These are phyloP conservation scores for Sindora glabra DNA, from an alignment of 306 rosid genomes.

Conservation along the genomic window DNA sequence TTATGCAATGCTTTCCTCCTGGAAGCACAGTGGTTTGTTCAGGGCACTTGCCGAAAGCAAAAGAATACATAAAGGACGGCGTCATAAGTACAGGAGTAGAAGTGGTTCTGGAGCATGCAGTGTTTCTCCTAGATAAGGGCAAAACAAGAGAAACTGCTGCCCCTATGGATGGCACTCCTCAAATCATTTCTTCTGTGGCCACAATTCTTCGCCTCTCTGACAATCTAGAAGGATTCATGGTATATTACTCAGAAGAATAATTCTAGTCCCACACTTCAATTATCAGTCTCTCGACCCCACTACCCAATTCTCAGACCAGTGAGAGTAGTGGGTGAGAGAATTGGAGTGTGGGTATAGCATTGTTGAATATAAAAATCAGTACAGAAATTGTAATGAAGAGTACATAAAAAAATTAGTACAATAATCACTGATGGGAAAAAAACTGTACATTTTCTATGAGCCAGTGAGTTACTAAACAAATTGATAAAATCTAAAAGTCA, in stretches of 20 bases:
- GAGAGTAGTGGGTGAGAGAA: no score
- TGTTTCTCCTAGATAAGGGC: slow-evolving; percentile 20
- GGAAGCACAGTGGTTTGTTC: slow-evolving; percentile 26
- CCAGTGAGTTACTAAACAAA: no score
- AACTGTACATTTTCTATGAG: no score
- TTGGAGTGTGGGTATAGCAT: no score
- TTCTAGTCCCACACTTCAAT: no score
- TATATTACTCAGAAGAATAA: background rate
- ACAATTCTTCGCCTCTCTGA: slow-evolving; percentile 22
- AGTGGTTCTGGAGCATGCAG: slow-evolving; percentile 13
- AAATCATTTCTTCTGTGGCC: slow-evolving; percentile 5
- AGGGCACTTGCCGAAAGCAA: slow-evolving; percentile 12
- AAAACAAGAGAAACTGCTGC: background rate
- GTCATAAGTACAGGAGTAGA: slow-evolving; percentile 25
- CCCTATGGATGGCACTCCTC: background rate
- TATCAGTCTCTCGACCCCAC: no score
- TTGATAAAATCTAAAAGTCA: no score
- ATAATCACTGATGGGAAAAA: no score
- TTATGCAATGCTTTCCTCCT: slow-evolving; percentile 25
- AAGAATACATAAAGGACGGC: slow-evolving; percentile 23
- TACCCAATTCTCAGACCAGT: no score
- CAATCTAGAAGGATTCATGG: slow-evolving; percentile 19
- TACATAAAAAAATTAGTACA: no score
- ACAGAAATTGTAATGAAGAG: no score
- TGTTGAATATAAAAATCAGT: no score